Evolutionary conservation across 306 rosid species (phyloP).

Genomic region (Cicer cuneatum): DNA sequence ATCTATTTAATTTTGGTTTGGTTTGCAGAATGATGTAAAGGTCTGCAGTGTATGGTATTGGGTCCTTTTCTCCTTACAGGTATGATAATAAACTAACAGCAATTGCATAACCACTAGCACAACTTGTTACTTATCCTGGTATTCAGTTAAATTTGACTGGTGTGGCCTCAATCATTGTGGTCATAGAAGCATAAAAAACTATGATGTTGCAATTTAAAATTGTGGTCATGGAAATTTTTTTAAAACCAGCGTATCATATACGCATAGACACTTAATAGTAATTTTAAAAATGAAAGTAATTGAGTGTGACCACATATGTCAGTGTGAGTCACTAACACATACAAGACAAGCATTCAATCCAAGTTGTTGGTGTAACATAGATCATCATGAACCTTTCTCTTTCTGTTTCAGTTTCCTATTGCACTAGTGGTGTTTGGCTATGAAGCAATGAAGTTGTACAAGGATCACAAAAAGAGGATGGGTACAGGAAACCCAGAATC

Average conservation of each 20-base stretch:
- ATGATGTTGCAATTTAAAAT: not conserved
- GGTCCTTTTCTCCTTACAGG: slow-evolving; percentile 83
- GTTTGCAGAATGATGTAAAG: slow-evolving; percentile 62
- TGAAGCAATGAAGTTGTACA: slow-evolving; percentile 78
- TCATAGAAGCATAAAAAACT: not conserved
- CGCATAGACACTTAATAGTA: too few relatives aligned
- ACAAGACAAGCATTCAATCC: too few relatives aligned
- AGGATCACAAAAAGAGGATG: slow-evolving; percentile 65
- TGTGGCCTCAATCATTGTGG: not conserved
- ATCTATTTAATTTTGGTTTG: slow-evolving; percentile 22
- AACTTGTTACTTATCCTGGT: slow-evolving; percentile 10
- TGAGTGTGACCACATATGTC: too few relatives aligned
- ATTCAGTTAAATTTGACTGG: not conserved
- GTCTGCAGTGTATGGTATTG: slow-evolving; percentile 82
- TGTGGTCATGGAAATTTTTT: not conserved
- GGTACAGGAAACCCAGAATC: slow-evolving; percentile 61
- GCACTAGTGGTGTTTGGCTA: slow-evolving; percentile 72
- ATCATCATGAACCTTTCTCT: not conserved
- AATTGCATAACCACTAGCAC: slow-evolving; percentile 5
- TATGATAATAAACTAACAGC: slow-evolving; percentile 22
- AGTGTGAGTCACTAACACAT: too few relatives aligned
- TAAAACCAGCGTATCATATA: not conserved
- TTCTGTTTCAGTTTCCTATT: slow-evolving; percentile 67
- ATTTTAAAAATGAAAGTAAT: too few relatives aligned
- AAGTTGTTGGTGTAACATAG: too few relatives aligned